A percentile compares a stretch with the other conserved stretches of the same genome.
phyloP scores from a whole-genome alignment of 768 basidiomycete genomes.

The Nevesoporus exiguus region DNA sequence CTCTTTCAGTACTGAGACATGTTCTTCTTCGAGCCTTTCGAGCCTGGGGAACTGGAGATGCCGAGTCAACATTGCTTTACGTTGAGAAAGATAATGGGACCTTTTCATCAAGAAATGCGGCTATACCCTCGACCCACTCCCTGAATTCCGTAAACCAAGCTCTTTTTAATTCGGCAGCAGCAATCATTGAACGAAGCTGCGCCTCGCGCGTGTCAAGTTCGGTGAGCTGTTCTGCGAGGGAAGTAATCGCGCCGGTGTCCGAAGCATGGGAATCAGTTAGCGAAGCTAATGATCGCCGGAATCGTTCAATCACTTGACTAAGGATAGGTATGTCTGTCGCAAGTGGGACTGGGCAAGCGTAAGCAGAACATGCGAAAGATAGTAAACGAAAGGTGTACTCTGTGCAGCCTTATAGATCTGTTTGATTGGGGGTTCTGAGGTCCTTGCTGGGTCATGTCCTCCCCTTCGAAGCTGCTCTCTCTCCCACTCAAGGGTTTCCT shows the following conservation, averaged over 20 bases:
- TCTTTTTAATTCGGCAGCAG: slow-evolving; percentile 70
- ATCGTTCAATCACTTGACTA: slow-evolving; percentile 53
- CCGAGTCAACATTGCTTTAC: not conserved
- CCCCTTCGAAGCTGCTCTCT: slow-evolving; percentile 77
- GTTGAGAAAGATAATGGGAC: slow-evolving; percentile 36
- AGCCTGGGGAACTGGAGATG: slow-evolving; percentile 63
- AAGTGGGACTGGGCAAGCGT: slow-evolving; percentile 55
- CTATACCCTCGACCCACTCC: slow-evolving; percentile 80
- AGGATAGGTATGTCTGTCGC: slow-evolving; percentile 62
- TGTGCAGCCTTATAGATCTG: slow-evolving; percentile 65
- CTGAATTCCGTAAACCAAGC: slow-evolving; percentile 78
- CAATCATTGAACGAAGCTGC: slow-evolving; percentile 74
- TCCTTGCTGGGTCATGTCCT: slow-evolving; percentile 47
- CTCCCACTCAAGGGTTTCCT: slow-evolving; percentile 85
- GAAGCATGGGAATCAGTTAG: slow-evolving; percentile 66
- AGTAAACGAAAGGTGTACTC: slow-evolving; percentile 44
- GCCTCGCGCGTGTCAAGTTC: slow-evolving; percentile 65
- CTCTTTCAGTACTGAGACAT: slow-evolving; percentile 70
- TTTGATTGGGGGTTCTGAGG: slow-evolving; percentile 40
- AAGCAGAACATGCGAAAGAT: slow-evolving; percentile 5
- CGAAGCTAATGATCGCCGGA: slow-evolving; percentile 56
- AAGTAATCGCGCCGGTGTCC: slow-evolving; percentile 53
- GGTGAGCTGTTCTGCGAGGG: slow-evolving; percentile 58
- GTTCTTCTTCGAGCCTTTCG: slow-evolving; percentile 74
- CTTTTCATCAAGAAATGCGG: slow-evolving; percentile 87